Conservation (phyloP, 148 eudicot species). For the Fagopyrum homotropicum region DNA sequence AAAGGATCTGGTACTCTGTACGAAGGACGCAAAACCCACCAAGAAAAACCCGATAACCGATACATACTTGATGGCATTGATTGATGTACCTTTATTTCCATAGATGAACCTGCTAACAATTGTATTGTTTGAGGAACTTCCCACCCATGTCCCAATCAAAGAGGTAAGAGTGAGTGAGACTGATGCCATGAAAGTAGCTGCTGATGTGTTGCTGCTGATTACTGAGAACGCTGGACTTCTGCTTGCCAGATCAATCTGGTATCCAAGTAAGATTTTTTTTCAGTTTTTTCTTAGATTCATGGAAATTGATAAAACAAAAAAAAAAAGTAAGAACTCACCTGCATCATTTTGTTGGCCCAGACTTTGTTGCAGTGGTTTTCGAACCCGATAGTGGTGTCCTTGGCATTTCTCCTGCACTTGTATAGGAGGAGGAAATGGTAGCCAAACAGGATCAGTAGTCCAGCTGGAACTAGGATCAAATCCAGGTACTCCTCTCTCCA, state of each 20-base stretch:
- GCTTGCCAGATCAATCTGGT: slow-evolving; percentile 40
- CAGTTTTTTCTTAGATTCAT: background rate
- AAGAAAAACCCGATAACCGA: slow-evolving; percentile 41
- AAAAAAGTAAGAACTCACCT: slow-evolving; percentile 25
- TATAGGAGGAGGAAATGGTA: slow-evolving; percentile 60
- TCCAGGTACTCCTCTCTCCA: slow-evolving; percentile 55
- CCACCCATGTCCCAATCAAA: slow-evolving; percentile 64
- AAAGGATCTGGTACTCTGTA: slow-evolving; percentile 41
- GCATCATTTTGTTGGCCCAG: slow-evolving; percentile 58
- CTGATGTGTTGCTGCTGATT: slow-evolving; percentile 36
- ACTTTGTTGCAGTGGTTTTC: slow-evolving; percentile 46
- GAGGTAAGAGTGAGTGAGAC: slow-evolving; percentile 48
- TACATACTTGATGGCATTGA: slow-evolving; percentile 37
- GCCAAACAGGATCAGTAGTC: slow-evolving; percentile 47
- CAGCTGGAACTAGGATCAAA: slow-evolving; percentile 54
- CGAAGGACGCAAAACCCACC: slow-evolving; percentile 47
- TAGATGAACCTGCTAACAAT: slow-evolving; percentile 29
- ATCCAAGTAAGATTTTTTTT: background rate
- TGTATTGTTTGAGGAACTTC: slow-evolving; percentile 24
- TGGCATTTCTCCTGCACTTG: slow-evolving; percentile 33
- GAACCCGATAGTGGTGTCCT: slow-evolving; percentile 51
- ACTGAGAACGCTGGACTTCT: slow-evolving; percentile 43
- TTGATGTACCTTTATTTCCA: slow-evolving; percentile 38
- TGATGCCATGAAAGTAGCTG: slow-evolving; percentile 47
- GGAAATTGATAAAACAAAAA: background rate